phyloP scores from a whole-genome alignment of 176 grass and related monocot genomes.

The Eragrostis nindensis region DNA sequence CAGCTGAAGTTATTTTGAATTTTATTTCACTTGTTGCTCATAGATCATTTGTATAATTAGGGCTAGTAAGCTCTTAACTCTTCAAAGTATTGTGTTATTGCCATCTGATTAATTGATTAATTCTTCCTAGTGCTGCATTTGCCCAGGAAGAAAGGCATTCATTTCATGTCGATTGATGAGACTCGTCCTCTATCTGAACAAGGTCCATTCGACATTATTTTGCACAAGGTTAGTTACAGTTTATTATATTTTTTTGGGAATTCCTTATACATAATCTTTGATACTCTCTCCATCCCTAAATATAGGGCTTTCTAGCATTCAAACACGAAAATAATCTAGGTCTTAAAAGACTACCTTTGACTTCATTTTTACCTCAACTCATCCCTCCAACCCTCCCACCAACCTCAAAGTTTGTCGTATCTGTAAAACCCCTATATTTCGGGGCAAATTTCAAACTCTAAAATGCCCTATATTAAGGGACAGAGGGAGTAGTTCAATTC shows the following conservation, averaged over 20 bases:
- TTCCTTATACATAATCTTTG: not conserved
- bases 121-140: slow-evolving; percentile 1
- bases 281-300: no score
- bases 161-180: slow-evolving; percentile 73
- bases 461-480: no score
- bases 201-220: slow-evolving; percentile 89
- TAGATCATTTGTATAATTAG: slow-evolving; percentile 6
- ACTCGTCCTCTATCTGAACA: slow-evolving; percentile 61
- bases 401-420: no score
- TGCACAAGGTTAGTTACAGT: slow-evolving; percentile 69
- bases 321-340: no score
- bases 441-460: no score
- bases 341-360: no score
- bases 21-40: not conserved
- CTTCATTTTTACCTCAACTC: no score
- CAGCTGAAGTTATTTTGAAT: not conserved
- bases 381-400: no score
- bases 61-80: not conserved
- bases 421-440: no score
- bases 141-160: slow-evolving; percentile 86
- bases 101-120: not conserved
- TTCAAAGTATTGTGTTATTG: not conserved
- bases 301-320: no score
- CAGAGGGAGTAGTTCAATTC: no score
- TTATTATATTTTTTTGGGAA: slow-evolving; percentile 17